A percentile compares a stretch with the other conserved stretches of the same genome.
Evolutionary conservation across 139 green algal genomes (phyloP).

Genomic region (Penium margaritaceum): DNA sequence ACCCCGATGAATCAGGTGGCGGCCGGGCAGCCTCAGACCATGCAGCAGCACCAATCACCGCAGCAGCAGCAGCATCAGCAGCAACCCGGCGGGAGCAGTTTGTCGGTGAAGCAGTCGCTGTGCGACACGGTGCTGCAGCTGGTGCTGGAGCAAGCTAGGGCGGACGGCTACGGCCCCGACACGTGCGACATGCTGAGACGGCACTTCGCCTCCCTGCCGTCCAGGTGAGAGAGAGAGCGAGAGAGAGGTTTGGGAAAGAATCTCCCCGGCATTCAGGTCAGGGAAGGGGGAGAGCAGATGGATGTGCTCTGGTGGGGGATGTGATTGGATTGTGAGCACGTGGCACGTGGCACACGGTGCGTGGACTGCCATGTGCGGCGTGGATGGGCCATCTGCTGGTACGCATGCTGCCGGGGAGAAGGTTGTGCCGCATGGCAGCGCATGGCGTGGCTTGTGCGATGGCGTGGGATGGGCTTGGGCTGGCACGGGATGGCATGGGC

Average conservation of each 20-base stretch:
- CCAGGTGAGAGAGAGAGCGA: not conserved
- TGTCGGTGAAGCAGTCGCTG: conserved; percentile 6
- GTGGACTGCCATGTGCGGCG: not conserved
- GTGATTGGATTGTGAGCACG: not conserved
- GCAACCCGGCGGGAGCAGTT: not conserved
- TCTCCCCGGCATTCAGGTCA: no score
- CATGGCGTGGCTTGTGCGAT: no score
- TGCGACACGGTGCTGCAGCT: not conserved
- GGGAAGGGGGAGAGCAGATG: no score
- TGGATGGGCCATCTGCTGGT: not conserved
- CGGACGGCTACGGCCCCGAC: not conserved
- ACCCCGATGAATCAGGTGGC: no score
- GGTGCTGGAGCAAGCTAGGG: not conserved
- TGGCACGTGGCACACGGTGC: not conserved
- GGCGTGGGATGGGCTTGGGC: no score
- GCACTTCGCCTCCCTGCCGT: not conserved
- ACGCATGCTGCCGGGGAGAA: no score
- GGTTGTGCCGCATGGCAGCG: no score
- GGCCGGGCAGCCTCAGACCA: no score
- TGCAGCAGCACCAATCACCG: no score
- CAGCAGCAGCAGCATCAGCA: no score
- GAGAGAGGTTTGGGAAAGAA: not conserved
- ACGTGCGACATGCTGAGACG: not conserved
- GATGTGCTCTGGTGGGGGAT: no score
- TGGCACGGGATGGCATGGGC: no score